Evolutionary conservation across 306 rosid species (phyloP), one percentile per base, ranked within the genome.

Genomic region (Cicer bijugum): DNA sequence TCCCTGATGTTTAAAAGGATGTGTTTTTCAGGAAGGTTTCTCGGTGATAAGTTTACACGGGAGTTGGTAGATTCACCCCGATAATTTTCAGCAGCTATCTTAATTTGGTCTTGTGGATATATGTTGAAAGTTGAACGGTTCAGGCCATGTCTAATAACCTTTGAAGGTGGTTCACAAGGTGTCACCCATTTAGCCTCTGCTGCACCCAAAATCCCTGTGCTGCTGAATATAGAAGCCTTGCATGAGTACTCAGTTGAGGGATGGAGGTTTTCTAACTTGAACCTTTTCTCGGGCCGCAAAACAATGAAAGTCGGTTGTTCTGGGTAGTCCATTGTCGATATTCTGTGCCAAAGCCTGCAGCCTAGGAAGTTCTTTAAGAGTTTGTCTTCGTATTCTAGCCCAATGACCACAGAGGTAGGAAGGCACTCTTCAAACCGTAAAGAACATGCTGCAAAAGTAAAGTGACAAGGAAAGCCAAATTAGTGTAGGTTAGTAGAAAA

Each of bases 161-260:
- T 75, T 42, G 69, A 42, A 51, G 64, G 72, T 50, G 63, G 68
- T 20, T 67, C 77, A 67, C 72, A 59, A 40, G 90, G 88, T 28
- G 97, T 89, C 47, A 77, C 79, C 97, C 97, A 93, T 69, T 88
- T 89, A 73, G 90, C 92, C 83, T 93, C 98, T 75, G 91, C 86
- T 57, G 78, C 86, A 57, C 98, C 93, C 80, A 90, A 75, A 55
- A 84, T 79, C 38, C 86, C 89, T 6, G 85, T 77, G 88, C 86
- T 86, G 86, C 93, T 86, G 69, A 90, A 89, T 62, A 93, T 72
- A 73, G 90, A 93, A 74, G 90, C 98, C 85, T 88, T 93, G 91
- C 97, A 93, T 59, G 77, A 74, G 78, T 90, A 93, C 80, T 88
- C 92, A 6, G 96, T 81, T 47, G 92, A 83, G 58, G 98, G 97